Base-by-base conservation (phyloP, 2,329 filamentous ascomycete genomes). In the Cladosporium cucumerinum region DNA sequence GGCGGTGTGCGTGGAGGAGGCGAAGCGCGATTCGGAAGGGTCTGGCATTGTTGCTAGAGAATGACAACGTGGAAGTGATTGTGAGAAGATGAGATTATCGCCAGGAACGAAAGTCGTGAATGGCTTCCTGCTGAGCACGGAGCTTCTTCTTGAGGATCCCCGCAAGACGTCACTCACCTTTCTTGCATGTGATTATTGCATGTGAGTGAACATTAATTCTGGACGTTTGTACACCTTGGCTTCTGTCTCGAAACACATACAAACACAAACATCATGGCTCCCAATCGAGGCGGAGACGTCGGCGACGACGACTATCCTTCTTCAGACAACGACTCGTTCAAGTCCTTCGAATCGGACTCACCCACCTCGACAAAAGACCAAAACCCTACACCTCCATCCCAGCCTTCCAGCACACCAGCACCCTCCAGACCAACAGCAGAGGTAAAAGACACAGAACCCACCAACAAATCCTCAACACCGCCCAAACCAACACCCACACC, bases 1-100 rank as follows among this genome's bases (percentile, higher is more conserved):
- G 1, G 91, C 90, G 1, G 90, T 90, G 70, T 89, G 84, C 68
- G 88, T 89, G 74, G 93, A 90, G 49, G 89, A 83, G 1, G 88
- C 89, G 78, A 96, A 97, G 67, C 89, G 87, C n/a, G 69, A 57
- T 25, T 51, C 60, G 14, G 64, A 57, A 18, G 67, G 34, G 57
- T 61, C 32, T 63, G 46, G 34, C 62, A 64, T 25, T 12, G 21
- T 26, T 36, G 54, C 12, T 26, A 26, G 23, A 21, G 23, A 12
- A 36, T 23, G 21, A 3, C 3, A 14, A 34, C 2, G 14, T 34
- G 12, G 1, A 34, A 12, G 11, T 6, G 18, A 18, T 39, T 39
- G 36, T 16, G 32, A 39, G 23, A 46, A 48, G 36, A 46, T 23
- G 18, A 18, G 57, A 48, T 25, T 32, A 57, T 57, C 54, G 54